Base-by-base conservation (phyloP, 805 yeast genomes). In the Candida nemodendra region DNA sequence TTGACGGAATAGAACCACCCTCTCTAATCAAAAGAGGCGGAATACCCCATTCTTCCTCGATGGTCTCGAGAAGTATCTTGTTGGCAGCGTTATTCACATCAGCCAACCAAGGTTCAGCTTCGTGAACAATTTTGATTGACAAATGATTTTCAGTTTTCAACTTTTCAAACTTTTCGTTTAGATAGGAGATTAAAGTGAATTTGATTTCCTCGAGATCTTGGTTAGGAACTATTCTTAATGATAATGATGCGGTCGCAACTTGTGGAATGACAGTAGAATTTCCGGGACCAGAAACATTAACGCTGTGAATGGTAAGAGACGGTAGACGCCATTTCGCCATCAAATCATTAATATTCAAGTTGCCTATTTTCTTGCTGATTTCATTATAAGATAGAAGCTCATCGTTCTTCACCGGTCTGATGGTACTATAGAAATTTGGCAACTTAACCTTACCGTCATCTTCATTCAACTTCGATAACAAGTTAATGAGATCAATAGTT, bases 31-130 rank as follows among this genome's bases (percentile, higher is more conserved):
- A 82, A 28, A 91, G 65, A 2, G 98, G 97, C 38, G 84, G 86
- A 9, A 69, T 64, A 0, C 76, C 78, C 99, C 99, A 91, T 38
- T 80, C 85, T 4, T 66, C 59, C 28, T 67, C 63, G 22, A 91
- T 68, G 34, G 84, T 87, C 17, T 76, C 65, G 38, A 72, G 69
- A 24, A 93, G 65, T 7, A 84, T 71, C 50, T 76, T 71, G 59
- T 85, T 93, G 2, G 90, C 87, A 29, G 71, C 71, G 54, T 86
- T 89, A 11, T 69, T 62, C 11, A 90, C 84, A 50, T 93, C 89
- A 4, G 97, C 98, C 8, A 91, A 65, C 99, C 99, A 91, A 2
- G 97, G 95, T 52, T 90, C 97, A 0, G 96, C 95, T 54, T 84
- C 91, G 54, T 88, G 89, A 41, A 81, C 72, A 28, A 90, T 72